These are phyloP conservation scores for Ophiostoma pallidulum DNA, from an alignment of 2,329 filamentous ascomycete genomes.

Conservation along the genomic window DNA sequence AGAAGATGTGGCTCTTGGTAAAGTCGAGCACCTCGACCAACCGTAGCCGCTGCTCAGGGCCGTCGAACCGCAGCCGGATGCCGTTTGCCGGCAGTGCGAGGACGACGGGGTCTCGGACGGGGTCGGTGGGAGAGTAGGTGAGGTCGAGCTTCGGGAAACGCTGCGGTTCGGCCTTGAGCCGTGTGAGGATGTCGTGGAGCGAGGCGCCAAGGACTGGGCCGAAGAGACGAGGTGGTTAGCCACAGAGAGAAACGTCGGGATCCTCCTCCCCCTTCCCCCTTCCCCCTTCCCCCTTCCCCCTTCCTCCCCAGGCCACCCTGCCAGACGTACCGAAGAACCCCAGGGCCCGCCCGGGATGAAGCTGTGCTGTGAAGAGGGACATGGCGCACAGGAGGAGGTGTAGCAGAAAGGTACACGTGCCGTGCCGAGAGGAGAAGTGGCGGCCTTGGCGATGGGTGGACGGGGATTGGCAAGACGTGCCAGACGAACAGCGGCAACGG, in stretches of 20 bases:
- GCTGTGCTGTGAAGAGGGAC: slow-evolving; percentile 48
- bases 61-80: slow-evolving; percentile 83
- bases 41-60: slow-evolving; percentile 80
- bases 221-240: slow-evolving; percentile 11
- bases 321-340: slow-evolving; percentile 47
- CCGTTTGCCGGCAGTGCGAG: slow-evolving; percentile 76
- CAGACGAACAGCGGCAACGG: not conserved
- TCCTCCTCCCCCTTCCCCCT: no score
- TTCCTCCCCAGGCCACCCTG: no score
- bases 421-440: no score
- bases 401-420: no score
- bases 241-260: no score
- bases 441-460: not conserved
- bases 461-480: not conserved
- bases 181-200: slow-evolving; percentile 78
- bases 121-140: slow-evolving; percentile 64
- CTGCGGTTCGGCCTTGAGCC: slow-evolving; percentile 78
- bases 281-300: no score
- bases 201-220: slow-evolving; percentile 73
- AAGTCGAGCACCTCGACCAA: slow-evolving; percentile 90
- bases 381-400: slow-evolving; percentile 7
- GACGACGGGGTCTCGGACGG: slow-evolving; percentile 65
- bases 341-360: slow-evolving; percentile 56
- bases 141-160: slow-evolving; percentile 76
- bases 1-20: slow-evolving; percentile 70